Percentiles rank a stretch among this genome's conserved stretches.
Conservation (phyloP, 2,329 filamentous ascomycete species). For the Lecanoromycetidae sp. region DNA sequence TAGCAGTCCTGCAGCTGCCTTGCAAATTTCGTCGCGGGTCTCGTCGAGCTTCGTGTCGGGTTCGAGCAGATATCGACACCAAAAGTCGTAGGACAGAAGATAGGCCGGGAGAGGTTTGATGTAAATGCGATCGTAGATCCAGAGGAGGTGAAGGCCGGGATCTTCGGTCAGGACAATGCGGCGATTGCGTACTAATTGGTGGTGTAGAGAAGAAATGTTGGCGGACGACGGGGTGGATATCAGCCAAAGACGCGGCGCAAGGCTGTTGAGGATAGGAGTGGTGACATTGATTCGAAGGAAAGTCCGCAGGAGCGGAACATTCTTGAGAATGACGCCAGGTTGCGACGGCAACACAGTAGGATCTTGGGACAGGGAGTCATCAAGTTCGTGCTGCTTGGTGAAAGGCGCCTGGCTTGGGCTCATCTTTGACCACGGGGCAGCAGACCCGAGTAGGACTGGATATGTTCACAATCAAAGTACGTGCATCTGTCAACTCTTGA, state of each 20-base stretch:
- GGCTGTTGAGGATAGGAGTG: constrained; percentile 17
- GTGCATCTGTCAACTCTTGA: too few species aligned
- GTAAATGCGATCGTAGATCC: constrained; percentile 32
- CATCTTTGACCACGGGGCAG: too few species aligned
- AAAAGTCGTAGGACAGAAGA: constrained; percentile 27
- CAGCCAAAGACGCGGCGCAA: constrained; percentile 16
- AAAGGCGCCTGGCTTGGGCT: too few species aligned
- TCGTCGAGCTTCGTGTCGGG: neutral
- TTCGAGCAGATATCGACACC: constrained; percentile 25
- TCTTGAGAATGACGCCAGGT: neutral
- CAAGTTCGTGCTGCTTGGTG: neutral
- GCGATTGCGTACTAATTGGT: constrained; percentile 29
- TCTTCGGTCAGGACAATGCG: constrained; percentile 31
- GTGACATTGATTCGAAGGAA: constrained; percentile 1
- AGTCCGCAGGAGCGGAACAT: neutral
- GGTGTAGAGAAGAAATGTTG: constrained; percentile 24
- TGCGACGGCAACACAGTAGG: neutral
- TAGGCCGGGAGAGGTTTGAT: constrained; percentile 33
- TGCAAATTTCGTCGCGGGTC: neutral
- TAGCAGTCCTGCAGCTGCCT: constrained; percentile 14
- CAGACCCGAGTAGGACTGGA: too few species aligned
- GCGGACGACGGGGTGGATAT: constrained; percentile 15
- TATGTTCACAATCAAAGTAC: too few species aligned
- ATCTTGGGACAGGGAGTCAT: neutral
- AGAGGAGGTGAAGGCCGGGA: constrained; percentile 33